Evolutionary conservation across 352 stramenopile species (phyloP), one percentile per base, ranked within the genome.

Genomic region (Globisporangium rhizosaccharum): DNA sequence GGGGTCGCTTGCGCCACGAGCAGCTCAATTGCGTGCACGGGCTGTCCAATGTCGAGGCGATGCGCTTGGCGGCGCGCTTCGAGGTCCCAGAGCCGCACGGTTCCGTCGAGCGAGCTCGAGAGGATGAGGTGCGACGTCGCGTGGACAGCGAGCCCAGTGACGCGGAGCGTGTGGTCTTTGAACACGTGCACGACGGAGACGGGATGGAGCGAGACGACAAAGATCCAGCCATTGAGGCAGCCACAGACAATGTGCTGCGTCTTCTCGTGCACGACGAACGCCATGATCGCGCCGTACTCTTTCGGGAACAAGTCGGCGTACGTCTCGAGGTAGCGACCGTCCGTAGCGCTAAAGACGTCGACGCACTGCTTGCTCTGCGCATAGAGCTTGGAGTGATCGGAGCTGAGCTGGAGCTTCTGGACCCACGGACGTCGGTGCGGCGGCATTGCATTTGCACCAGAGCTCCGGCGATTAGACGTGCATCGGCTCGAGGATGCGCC

Each of bases 71-170:
- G 71, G 3, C 80, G 70, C 3, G 78, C 70, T 30, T 91, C 82
- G 15, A 89, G 54, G 50, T 91, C 79, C 79, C 77, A 91, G 7
- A 91, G 62, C 33, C 79, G 67, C 33, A 91, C 72, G 0, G 79
- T 80, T 33, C 75, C 78, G 49, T 91, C 82, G 0, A 91, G 67
- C n/a, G 77, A 89, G 23, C 76, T 87, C 2, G 82, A 91, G 36
- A 91, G 67, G 15, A 89, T 65, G 11, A 88, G 67, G 5, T 71
- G 65, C 26, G 79, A 88, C 8, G 77, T 61, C 7, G 62, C 41
- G 51, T 87, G 79, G 23, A 88, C 68, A 0, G 65, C 72, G 3
- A 91, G 58, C 15, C 72, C 73, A 28, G 82, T 88, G 30, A 91
- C 63, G 9, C 62, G 60, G 50, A 76, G 70, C 1, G 79, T 88